These are phyloP conservation scores for Pezicula rhizophila DNA, from an alignment of 2,329 filamentous ascomycete genomes.

Conservation along the genomic window DNA sequence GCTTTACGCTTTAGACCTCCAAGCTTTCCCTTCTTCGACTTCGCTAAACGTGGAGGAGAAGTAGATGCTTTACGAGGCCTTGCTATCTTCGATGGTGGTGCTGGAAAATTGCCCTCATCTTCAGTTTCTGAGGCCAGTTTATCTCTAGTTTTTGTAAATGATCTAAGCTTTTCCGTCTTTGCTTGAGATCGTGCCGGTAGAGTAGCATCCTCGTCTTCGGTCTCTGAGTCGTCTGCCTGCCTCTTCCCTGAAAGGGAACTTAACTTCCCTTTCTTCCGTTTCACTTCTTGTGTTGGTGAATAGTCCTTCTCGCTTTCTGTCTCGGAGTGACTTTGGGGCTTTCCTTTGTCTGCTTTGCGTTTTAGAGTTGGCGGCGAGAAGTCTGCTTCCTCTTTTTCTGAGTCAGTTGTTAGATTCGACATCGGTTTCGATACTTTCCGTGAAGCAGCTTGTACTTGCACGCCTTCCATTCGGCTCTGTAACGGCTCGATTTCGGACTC, in stretches of 20 bases:
- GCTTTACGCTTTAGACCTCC: constrained; percentile 7
- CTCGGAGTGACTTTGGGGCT: background rate
- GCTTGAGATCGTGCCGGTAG: too few species aligned
- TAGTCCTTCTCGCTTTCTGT: constrained; percentile 1
- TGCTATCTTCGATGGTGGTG: too few species aligned
- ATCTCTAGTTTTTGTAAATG: too few species aligned
- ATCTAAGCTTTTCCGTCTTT: too few species aligned
- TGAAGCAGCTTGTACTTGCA: constrained; percentile 2
- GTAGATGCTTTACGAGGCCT: background rate
- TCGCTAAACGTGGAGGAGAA: background rate
- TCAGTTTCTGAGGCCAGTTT: too few species aligned
- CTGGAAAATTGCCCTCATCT: too few species aligned
- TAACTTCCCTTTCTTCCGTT: constrained; percentile 15
- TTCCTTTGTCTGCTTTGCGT: background rate
- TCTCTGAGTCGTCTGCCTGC: constrained; percentile 1
- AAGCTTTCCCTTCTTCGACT: constrained; percentile 6
- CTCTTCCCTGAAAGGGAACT: constrained; percentile 24
- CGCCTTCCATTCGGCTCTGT: background rate
- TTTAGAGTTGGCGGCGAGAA: constrained; percentile 4
- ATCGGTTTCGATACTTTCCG: constrained; percentile 6
- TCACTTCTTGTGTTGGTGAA: constrained; percentile 1
- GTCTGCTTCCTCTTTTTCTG: constrained; percentile 12
- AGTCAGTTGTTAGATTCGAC: background rate
- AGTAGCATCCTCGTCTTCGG: background rate
- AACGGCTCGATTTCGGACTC: constrained; percentile 2